A percentile compares a stretch with the other conserved stretches of the same genome.
Conservation (phyloP, 169 alveolate genomes). For the Plasmodium inui region DNA sequence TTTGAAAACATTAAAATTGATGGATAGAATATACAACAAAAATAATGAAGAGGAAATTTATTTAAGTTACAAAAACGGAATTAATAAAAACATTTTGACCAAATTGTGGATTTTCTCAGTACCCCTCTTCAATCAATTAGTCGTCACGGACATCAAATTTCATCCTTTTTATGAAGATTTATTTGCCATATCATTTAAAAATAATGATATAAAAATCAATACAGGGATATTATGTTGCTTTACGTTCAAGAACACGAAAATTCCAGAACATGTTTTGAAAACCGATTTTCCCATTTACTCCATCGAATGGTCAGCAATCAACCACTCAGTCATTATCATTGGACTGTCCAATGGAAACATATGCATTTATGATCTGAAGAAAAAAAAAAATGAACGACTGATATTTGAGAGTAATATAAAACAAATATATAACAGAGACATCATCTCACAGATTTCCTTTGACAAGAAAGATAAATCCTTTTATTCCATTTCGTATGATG, state of each 20-base stretch:
- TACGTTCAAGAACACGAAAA: conserved; percentile 68
- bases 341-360: conserved; percentile 73
- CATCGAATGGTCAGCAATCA: conserved; percentile 56
- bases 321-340: conserved; percentile 50
- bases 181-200: conserved; percentile 75
- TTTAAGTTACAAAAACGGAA: conserved; percentile 53
- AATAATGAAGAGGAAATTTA: conserved; percentile 75
- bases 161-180: conserved; percentile 75
- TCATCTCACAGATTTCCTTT: conserved; percentile 61
- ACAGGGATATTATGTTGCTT: conserved; percentile 74
- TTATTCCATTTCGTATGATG: conserved; percentile 75
- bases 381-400: conserved; percentile 60
- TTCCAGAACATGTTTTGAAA: conserved; percentile 58
- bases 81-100: conserved; percentile 63
- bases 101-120: conserved; percentile 60
- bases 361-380: conserved; percentile 71
- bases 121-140: conserved; percentile 23
- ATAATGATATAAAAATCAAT: conserved; percentile 53
- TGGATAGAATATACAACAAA: conserved; percentile 75
- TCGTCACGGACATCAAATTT: conserved; percentile 70
- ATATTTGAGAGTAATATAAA: conserved; percentile 69
- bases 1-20: conserved; percentile 72
- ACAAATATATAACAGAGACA: conserved; percentile 69
- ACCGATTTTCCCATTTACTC: conserved; percentile 68
- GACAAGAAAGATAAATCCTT: conserved; percentile 35